Evolutionary conservation across 2,329 filamentous ascomycete genomes (phyloP).

Genomic region (Achaetomium macrosporum): DNA sequence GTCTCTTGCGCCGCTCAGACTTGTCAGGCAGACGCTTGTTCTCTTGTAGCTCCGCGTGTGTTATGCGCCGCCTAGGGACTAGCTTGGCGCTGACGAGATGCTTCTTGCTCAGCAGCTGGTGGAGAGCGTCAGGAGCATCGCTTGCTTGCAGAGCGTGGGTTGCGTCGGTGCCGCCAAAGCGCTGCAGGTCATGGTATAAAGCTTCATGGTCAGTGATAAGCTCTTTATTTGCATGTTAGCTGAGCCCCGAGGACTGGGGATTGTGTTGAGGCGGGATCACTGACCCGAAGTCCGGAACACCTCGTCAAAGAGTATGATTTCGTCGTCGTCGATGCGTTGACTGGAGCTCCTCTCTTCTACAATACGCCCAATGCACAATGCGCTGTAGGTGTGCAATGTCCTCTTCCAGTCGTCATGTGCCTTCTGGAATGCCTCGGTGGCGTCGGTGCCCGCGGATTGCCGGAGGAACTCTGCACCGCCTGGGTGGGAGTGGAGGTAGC

Average conservation of each 20-base stretch:
- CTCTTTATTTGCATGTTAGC: background rate
- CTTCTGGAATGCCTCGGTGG: background rate
- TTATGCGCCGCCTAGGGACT: background rate
- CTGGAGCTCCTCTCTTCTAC: background rate
- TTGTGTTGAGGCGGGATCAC: background rate
- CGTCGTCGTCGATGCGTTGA: slow-evolving; percentile 1
- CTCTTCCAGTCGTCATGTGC: slow-evolving; percentile 1
- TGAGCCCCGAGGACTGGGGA: background rate
- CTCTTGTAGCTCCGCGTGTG: background rate
- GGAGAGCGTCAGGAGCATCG: background rate
- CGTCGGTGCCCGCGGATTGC: slow-evolving; percentile 2
- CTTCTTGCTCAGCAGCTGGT: background rate
- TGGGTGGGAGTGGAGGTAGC: slow-evolving; percentile 10
- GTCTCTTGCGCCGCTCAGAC: background rate
- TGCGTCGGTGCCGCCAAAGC: background rate
- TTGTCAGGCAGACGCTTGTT: background rate
- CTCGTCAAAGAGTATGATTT: background rate
- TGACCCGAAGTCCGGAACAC: background rate
- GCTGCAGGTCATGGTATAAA: background rate
- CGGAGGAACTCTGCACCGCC: slow-evolving; percentile 7
- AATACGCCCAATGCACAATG: slow-evolving; percentile 2
- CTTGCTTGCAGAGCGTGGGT: background rate
- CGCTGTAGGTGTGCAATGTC: background rate
- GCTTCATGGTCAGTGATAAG: background rate
- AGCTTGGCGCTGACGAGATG: slow-evolving; percentile 7